Evolutionary conservation across 441 rosid species (phyloP).

Genomic region (Brassica hybrid): DNA sequence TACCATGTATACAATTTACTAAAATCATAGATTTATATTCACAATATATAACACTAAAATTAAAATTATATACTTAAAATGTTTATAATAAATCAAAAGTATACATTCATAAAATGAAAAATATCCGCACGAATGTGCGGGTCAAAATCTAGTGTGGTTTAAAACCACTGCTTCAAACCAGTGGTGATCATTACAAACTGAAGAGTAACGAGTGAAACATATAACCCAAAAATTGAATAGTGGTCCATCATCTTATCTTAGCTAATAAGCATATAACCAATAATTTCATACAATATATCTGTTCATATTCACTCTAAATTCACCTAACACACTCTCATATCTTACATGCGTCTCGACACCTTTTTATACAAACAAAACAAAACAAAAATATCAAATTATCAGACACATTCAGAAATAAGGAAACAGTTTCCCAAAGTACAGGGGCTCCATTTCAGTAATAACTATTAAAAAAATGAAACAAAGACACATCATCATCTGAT

Average conservation of each 20-base stretch:
- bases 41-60: too few relatives aligned
- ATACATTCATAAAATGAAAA: too few relatives aligned
- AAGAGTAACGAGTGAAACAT: slow-evolving; percentile 14
- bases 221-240: slow-evolving; percentile 18
- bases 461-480: not conserved
- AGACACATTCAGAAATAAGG: slow-evolving; percentile 2
- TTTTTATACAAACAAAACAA: not conserved
- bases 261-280: not conserved
- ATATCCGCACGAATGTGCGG: too few relatives aligned
- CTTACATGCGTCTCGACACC: not conserved
- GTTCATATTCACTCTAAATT: slow-evolving; percentile 1
- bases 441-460: not conserved
- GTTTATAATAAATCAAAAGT: too few relatives aligned
- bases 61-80: too few relatives aligned
- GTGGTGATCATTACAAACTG: slow-evolving; percentile 27
- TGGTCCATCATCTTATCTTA: slow-evolving; percentile 28
- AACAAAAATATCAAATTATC: not conserved
- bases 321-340: not conserved
- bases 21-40: too few relatives aligned
- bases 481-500: slow-evolving; percentile 38
- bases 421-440: slow-evolving; percentile 23
- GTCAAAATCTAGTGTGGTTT: too few relatives aligned
- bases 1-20: too few relatives aligned
- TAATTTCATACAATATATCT: not conserved
- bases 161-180: too few relatives aligned